Conservation (phyloP, 176 grass and related monocot species). For the Neostapfia colusana region DNA sequence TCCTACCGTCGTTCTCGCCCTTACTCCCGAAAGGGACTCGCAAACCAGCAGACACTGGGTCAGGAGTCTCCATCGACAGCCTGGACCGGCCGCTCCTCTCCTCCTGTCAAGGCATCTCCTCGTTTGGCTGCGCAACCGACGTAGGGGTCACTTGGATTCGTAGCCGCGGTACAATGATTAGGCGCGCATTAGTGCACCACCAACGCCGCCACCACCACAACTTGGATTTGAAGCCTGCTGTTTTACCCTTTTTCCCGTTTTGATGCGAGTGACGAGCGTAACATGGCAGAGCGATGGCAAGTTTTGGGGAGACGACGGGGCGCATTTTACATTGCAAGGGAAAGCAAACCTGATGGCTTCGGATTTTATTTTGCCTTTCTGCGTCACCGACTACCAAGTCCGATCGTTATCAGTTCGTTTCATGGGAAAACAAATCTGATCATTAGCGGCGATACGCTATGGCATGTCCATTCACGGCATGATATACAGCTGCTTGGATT, state of each 20-base stretch:
- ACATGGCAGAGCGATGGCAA: constrained; percentile 11
- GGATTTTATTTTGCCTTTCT: neutral
- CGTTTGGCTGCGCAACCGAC: constrained; percentile 3
- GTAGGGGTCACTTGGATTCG: constrained; percentile 32
- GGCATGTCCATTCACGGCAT: neutral
- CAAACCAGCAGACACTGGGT: constrained; percentile 12
- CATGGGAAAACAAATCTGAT: neutral
- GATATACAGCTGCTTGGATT: neutral
- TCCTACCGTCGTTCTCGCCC: constrained; percentile 27
- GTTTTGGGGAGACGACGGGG: neutral
- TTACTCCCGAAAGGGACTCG: constrained; percentile 45
- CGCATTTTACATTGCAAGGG: constrained; percentile 45
- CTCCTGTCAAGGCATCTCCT: constrained; percentile 7
- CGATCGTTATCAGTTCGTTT: neutral
- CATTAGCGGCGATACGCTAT: neutral
- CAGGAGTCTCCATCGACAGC: constrained; percentile 37
- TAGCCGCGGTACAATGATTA: constrained; percentile 41
- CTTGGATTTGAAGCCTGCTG: neutral
- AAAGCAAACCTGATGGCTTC: constrained; percentile 27
- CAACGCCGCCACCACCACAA: neutral
- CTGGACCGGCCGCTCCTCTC: constrained; percentile 34
- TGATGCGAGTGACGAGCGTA: constrained; percentile 1
- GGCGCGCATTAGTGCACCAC: constrained; percentile 38
- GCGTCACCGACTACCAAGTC: constrained; percentile 12
- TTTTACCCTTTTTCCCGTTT: neutral